These are phyloP conservation scores for Mycena belliarum DNA, from an alignment of 768 basidiomycete species.

Conservation along the genomic window DNA sequence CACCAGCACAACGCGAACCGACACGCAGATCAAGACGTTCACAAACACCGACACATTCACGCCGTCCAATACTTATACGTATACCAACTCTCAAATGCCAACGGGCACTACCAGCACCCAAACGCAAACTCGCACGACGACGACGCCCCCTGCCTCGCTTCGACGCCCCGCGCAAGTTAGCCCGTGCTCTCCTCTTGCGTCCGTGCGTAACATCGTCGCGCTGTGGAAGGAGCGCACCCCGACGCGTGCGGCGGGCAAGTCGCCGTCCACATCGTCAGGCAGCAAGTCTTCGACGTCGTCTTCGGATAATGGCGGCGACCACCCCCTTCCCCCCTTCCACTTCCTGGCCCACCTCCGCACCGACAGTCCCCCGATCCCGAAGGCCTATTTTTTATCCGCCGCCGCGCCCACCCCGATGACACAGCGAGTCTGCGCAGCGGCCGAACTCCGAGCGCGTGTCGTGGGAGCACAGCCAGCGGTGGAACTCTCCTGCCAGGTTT, in stretches of 20 bases:
- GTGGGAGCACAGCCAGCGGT: conserved; percentile 32
- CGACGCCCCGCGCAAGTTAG: conserved; percentile 61
- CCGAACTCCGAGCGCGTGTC: no score
- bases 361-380: conserved; percentile 31
- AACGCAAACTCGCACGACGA: conserved; percentile 41
- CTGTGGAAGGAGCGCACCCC: conserved; percentile 81
- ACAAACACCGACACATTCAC: conserved; percentile 36
- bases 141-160: conserved; percentile 54
- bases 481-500: conserved; percentile 38
- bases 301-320: neutral
- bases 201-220: conserved; percentile 76
- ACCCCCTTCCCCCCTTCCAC: conserved; percentile 15
- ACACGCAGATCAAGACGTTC: conserved; percentile 20
- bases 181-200: conserved; percentile 70
- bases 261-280: conserved; percentile 35
- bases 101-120: conserved; percentile 29
- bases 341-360: neutral
- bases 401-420: conserved; percentile 35
- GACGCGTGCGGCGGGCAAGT: conserved; percentile 35
- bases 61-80: conserved; percentile 32
- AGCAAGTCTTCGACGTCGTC: neutral
- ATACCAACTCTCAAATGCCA: conserved; percentile 1
- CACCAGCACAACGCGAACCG: no score
- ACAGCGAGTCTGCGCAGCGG: conserved; percentile 24
- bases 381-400: conserved; percentile 46